These are phyloP conservation scores for Lotus japonicus DNA, from an alignment of 306 rosid species.

Conservation along the genomic window DNA sequence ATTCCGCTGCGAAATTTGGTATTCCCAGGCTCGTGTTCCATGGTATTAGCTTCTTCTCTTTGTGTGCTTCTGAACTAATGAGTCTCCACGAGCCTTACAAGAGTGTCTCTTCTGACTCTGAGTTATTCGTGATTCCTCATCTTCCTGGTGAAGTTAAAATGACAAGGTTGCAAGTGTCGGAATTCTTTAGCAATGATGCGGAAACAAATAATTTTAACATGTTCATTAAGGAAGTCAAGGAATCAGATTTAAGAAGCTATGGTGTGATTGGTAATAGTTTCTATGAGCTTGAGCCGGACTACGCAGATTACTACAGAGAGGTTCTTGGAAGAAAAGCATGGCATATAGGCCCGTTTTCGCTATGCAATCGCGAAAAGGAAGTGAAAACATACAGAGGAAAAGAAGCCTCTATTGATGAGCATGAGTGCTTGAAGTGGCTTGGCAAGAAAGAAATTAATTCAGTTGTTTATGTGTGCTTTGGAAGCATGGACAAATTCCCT, in stretches of 20 bases:
- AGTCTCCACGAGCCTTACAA: slow-evolving; percentile 18
- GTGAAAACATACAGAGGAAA: slow-evolving; percentile 7
- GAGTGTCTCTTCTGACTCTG: slow-evolving; percentile 34
- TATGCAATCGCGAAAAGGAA: not conserved
- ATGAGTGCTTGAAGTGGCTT: slow-evolving; percentile 34
- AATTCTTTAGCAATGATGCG: not conserved
- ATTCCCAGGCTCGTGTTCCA: slow-evolving; percentile 33
- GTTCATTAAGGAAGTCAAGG: not conserved
- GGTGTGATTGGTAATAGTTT: slow-evolving; percentile 51
- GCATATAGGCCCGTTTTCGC: slow-evolving; percentile 58
- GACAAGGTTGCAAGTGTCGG: slow-evolving; percentile 12
- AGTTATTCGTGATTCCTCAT: slow-evolving; percentile 28
- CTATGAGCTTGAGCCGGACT: slow-evolving; percentile 45
- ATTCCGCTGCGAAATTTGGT: slow-evolving; percentile 23
- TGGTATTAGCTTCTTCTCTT: slow-evolving; percentile 18
- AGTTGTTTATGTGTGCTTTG: slow-evolving; percentile 49
- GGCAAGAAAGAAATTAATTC: slow-evolving; percentile 26
- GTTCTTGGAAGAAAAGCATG: slow-evolving; percentile 40
- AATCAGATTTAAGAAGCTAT: slow-evolving; percentile 29
- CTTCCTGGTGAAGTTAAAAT: slow-evolving; percentile 35
- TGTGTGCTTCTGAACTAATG: slow-evolving; percentile 4
- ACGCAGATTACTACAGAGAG: slow-evolving; percentile 33
- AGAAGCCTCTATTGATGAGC: not conserved
- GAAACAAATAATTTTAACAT: not conserved
- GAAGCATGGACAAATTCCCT: slow-evolving; percentile 16